A percentile compares a stretch with the other conserved stretches of the same genome.
Conservation (phyloP, 495 filamentous ascomycete species). For the Trichoderma gamsii region DNA sequence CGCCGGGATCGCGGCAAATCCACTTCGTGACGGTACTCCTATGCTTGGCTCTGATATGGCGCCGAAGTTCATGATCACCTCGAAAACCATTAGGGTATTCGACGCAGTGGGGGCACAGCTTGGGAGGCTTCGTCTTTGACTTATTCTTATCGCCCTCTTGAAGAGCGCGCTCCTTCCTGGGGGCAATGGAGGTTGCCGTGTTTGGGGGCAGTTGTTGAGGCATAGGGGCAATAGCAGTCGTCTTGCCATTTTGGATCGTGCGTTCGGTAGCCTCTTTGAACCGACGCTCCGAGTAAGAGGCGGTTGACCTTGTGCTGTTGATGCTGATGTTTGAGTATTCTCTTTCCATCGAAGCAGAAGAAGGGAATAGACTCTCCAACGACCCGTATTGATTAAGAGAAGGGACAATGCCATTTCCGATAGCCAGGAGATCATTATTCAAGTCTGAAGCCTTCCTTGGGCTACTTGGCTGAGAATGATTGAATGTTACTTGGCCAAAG, state of each 20-base stretch:
- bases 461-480: conserved; percentile 22
- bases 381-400: conserved; percentile 31
- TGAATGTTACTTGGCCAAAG: conserved; percentile 26
- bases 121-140: conserved; percentile 66
- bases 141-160: conserved; percentile 31
- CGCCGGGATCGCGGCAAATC: conserved; percentile 52
- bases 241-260: conserved; percentile 29
- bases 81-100: conserved; percentile 82
- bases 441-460: conserved; percentile 29
- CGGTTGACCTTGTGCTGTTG: conserved; percentile 29
- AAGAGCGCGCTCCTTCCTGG: not conserved
- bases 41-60: conserved; percentile 80
- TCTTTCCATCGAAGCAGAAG: conserved; percentile 36
- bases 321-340: conserved; percentile 38
- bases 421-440: conserved; percentile 28
- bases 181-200: conserved; percentile 25
- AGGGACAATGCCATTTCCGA: conserved; percentile 31
- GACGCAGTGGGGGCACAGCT: conserved; percentile 71
- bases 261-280: conserved; percentile 38
- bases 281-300: conserved; percentile 34
- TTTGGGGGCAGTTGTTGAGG: conserved; percentile 34
- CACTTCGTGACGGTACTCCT: conserved; percentile 67
- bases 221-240: conserved; percentile 26
- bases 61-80: conserved; percentile 86
- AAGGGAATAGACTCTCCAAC: conserved; percentile 21